Evolutionary conservation across 2,329 filamentous ascomycete genomes (phyloP).

Genomic region (Truncatella angustata): DNA sequence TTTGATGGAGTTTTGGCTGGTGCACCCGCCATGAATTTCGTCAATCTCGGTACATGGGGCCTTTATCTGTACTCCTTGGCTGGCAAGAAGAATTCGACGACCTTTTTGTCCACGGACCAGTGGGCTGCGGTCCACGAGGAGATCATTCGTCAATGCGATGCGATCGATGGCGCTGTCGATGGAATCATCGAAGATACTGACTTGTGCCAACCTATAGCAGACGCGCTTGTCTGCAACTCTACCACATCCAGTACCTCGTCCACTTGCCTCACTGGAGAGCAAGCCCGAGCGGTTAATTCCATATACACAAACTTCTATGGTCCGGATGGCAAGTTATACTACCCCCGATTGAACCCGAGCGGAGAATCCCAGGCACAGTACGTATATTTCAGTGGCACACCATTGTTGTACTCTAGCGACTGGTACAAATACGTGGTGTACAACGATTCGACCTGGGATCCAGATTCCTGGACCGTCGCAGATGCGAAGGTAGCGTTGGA

Average conservation of each 20-base stretch:
- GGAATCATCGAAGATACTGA: conserved; percentile 37
- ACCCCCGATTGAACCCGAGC: conserved; percentile 49
- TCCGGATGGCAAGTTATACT: conserved; percentile 40
- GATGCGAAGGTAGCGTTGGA: conserved; percentile 28
- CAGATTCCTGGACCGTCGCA: conserved; percentile 31
- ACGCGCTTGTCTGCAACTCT: conserved; percentile 29
- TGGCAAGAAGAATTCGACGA: conserved; percentile 29
- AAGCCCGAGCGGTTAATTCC: conserved; percentile 12
- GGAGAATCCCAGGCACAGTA: conserved; percentile 34
- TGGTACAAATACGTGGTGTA: conserved; percentile 50
- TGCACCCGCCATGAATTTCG: conserved; percentile 38
- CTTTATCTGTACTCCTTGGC: conserved; percentile 43
- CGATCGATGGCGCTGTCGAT: conserved; percentile 37
- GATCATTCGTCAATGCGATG: conserved; percentile 37
- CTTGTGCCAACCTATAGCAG: conserved; percentile 34
- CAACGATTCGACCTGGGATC: conserved; percentile 41
- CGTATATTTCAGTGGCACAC: conserved; percentile 34
- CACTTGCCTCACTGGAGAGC: conserved; percentile 9
- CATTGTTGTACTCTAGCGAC: conserved; percentile 38
- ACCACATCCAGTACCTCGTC: conserved; percentile 18
- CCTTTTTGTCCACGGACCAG: conserved; percentile 25
- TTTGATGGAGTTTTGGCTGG: conserved; percentile 58
- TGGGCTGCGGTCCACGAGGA: conserved; percentile 30
- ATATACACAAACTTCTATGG: conserved; percentile 11
- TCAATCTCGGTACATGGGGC: conserved; percentile 30